A percentile compares a stretch with the other conserved stretches of the same genome.
Conservation (phyloP, 768 basidiomycete species). For the Lactarius hatsudake region DNA sequence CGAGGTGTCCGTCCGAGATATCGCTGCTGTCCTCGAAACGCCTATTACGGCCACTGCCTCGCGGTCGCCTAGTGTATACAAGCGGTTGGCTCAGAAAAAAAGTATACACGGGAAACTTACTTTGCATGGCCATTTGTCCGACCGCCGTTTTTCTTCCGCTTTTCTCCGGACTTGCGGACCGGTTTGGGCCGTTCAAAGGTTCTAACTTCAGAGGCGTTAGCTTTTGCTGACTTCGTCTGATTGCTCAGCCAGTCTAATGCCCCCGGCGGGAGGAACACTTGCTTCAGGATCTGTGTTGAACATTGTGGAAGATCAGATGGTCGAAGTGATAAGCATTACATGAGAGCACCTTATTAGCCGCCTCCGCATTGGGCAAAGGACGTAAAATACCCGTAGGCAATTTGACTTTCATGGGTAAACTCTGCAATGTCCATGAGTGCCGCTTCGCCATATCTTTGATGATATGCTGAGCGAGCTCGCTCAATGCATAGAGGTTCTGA, state of each 20-base stretch:
- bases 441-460: slow-evolving; percentile 64
- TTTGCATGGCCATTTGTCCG: slow-evolving; percentile 50
- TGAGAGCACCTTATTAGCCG: slow-evolving; percentile 54
- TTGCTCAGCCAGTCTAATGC: slow-evolving; percentile 57
- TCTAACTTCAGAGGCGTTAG: slow-evolving; percentile 33
- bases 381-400: slow-evolving; percentile 82
- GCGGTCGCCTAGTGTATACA: slow-evolving; percentile 25
- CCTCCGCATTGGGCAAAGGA: slow-evolving; percentile 62
- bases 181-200: slow-evolving; percentile 35
- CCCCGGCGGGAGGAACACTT: slow-evolving; percentile 63
- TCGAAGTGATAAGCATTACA: not conserved
- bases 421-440: slow-evolving; percentile 72
- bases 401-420: slow-evolving; percentile 76
- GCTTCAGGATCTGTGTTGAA: slow-evolving; percentile 59
- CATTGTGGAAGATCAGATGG: not conserved
- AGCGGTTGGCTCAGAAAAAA: slow-evolving; percentile 9
- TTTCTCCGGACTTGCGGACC: slow-evolving; percentile 52
- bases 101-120: slow-evolving; percentile 35
- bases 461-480: slow-evolving; percentile 86
- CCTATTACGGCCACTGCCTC: slow-evolving; percentile 30
- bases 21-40: slow-evolving; percentile 32
- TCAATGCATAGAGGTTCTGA: slow-evolving; percentile 83
- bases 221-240: slow-evolving; percentile 38
- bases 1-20: slow-evolving; percentile 32
- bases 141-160: slow-evolving; percentile 50